Percentiles rank a stretch among this genome's conserved stretches.
These are phyloP conservation scores for Cryptococcus neoformans DNA, from an alignment of 1,284 basidiomycete genomes.

Conservation along the genomic window DNA sequence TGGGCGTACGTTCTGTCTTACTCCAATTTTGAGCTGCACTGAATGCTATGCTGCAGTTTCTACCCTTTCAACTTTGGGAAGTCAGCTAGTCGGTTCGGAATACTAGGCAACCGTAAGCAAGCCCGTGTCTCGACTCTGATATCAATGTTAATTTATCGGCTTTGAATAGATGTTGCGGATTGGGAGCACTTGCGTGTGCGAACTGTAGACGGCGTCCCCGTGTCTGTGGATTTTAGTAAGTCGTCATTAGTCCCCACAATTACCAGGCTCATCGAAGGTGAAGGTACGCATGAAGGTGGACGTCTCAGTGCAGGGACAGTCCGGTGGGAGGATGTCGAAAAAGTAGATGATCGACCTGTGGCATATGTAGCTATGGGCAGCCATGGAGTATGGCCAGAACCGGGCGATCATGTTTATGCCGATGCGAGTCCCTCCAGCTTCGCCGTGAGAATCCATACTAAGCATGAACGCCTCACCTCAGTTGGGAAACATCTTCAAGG, in stretches of 20 bases:
- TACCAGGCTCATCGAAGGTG: neutral
- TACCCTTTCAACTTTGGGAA: constrained; percentile 49
- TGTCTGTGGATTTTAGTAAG: constrained; percentile 40
- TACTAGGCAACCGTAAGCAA: constrained; percentile 34
- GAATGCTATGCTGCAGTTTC: constrained; percentile 18
- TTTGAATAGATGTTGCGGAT: constrained; percentile 29
- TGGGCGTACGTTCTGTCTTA: constrained; percentile 30
- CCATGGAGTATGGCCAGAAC: constrained; percentile 44
- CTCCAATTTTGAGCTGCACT: too few relatives aligned
- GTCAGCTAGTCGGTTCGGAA: constrained; percentile 36
- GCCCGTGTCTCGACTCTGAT: too few relatives aligned
- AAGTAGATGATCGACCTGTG: constrained; percentile 34
- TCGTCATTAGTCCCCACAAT: too few relatives aligned
- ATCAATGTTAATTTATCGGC: too few relatives aligned
- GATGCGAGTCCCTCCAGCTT: constrained; percentile 13
- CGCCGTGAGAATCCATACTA: neutral
- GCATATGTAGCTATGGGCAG: constrained; percentile 42
- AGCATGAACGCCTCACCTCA: neutral
- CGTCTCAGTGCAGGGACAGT: constrained; percentile 35
- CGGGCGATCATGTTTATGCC: constrained; percentile 44
- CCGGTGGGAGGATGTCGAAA: constrained; percentile 40
- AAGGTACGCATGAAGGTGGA: constrained; percentile 37
- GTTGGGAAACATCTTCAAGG: constrained; percentile 29
- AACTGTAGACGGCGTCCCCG: constrained; percentile 38
- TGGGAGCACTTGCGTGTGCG: constrained; percentile 44